phyloP scores from a whole-genome alignment of 805 yeast genomes.

The Limtongozyma cylindracea region DNA sequence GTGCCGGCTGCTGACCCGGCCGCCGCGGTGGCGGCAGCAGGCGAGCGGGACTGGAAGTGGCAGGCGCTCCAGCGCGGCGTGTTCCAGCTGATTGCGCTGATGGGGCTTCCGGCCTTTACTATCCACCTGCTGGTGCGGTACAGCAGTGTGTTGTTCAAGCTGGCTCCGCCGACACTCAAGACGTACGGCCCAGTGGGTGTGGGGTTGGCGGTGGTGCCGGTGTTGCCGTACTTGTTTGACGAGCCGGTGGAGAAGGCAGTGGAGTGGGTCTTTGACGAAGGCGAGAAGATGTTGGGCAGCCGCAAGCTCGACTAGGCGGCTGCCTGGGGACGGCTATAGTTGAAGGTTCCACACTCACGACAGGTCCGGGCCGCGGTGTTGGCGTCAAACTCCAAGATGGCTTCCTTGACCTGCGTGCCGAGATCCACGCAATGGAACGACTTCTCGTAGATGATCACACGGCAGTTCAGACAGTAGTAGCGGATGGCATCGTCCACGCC shows the following conservation, averaged over 20 bases:
- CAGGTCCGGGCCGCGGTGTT: slow-evolving; percentile 48
- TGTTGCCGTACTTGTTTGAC: slow-evolving; percentile 55
- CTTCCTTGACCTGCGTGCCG: slow-evolving; percentile 77
- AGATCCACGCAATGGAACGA: slow-evolving; percentile 57
- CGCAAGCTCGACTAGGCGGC: no score
- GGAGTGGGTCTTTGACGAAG: slow-evolving; percentile 32
- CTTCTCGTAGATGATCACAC: slow-evolving; percentile 34
- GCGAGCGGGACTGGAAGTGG: slow-evolving; percentile 45
- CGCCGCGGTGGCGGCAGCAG: slow-evolving; percentile 7
- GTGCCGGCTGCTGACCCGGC: slow-evolving; percentile 13
- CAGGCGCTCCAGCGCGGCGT: slow-evolving; percentile 46
- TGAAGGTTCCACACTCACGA: slow-evolving; percentile 43
- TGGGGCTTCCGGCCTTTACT: slow-evolving; percentile 75
- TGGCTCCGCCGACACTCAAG: slow-evolving; percentile 12
- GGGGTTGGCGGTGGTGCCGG: slow-evolving; percentile 56
- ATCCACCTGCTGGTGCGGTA: slow-evolving; percentile 57
- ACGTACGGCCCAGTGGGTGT: slow-evolving; percentile 59
- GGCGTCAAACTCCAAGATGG: slow-evolving; percentile 43
- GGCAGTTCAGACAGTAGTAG: slow-evolving; percentile 70
- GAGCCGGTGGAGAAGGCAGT: slow-evolving; percentile 57
- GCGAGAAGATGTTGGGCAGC: slow-evolving; percentile 13
- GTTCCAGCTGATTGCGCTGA: slow-evolving; percentile 61
- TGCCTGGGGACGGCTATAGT: slow-evolving; percentile 34
- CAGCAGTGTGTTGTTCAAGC: slow-evolving; percentile 28
- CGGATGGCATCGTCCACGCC: slow-evolving; percentile 48